Conservation (phyloP, 2,329 filamentous ascomycete genomes). For the Penicillium thymicola region DNA sequence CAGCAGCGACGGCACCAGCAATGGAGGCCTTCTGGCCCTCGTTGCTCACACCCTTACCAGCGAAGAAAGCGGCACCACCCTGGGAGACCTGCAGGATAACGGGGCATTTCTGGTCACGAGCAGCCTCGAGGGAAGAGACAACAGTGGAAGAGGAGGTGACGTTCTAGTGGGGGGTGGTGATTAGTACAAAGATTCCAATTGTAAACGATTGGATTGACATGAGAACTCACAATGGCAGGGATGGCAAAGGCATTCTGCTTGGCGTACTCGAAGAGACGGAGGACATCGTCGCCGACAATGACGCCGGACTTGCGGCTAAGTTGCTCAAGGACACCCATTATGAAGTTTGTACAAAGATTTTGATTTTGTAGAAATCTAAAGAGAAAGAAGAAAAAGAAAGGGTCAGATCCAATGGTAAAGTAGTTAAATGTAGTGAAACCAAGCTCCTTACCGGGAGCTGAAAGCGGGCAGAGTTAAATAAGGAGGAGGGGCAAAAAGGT, state of each 20-base stretch:
- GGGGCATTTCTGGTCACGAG: constrained; percentile 84
- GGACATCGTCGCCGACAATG: constrained; percentile 65
- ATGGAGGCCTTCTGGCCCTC: constrained; percentile 83
- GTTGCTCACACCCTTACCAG: constrained; percentile 84
- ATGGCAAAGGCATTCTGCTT: constrained; percentile 86
- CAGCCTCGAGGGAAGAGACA: constrained; percentile 87
- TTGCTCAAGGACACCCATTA: constrained; percentile 51
- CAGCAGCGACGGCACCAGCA: constrained; percentile 79
- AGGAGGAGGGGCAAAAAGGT: constrained; percentile 17
- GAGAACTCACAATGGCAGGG: constrained; percentile 65
- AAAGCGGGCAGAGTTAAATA: constrained; percentile 26
- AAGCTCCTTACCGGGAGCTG: constrained; percentile 22
- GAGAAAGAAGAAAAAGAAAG: constrained; percentile 1
- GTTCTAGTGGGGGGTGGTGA: constrained; percentile 52
- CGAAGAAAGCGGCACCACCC: constrained; percentile 90
- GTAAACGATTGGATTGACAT: not conserved
- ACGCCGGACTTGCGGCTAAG: constrained; percentile 63
- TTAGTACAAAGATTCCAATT: not conserved
- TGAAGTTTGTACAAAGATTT: constrained; percentile 16
- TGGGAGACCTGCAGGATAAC: constrained; percentile 92
- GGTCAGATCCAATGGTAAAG: constrained; percentile 10
- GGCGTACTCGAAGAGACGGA: constrained; percentile 80
- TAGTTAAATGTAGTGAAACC: constrained; percentile 5
- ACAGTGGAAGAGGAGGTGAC: constrained; percentile 89
- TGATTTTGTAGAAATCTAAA: constrained; percentile 5